These are phyloP conservation scores for Suillus alpinus DNA, from an alignment of 768 basidiomycete genomes.

Conservation along the genomic window DNA sequence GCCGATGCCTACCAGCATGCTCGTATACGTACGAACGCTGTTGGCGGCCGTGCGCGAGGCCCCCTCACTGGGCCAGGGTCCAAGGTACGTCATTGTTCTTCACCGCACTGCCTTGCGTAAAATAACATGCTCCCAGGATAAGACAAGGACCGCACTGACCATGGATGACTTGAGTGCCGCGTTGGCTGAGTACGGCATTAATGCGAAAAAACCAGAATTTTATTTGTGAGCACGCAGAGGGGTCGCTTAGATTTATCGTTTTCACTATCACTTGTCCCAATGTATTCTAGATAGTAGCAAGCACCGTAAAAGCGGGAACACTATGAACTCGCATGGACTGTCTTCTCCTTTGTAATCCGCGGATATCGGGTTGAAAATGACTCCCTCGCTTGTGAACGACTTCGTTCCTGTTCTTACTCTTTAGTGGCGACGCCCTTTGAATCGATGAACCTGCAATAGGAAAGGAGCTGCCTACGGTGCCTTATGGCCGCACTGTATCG, in stretches of 20 bases:
- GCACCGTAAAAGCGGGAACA: neutral
- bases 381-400: neutral
- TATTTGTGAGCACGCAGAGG: slow-evolving; percentile 54
- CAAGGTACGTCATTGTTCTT: slow-evolving; percentile 47
- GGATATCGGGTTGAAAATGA: neutral
- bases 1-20: slow-evolving; percentile 98
- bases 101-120: slow-evolving; percentile 2
- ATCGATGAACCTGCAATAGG: neutral
- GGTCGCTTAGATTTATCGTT: neutral
- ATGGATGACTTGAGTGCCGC: slow-evolving; percentile 97
- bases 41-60: slow-evolving; percentile 66
- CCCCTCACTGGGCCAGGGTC: slow-evolving; percentile 54
- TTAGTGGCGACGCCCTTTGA: neutral
- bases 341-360: neutral
- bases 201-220: slow-evolving; percentile 90
- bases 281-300: slow-evolving; percentile 1
- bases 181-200: slow-evolving; percentile 94
- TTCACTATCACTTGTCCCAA: neutral
- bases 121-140: slow-evolving; percentile 50
- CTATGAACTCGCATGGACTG: neutral
- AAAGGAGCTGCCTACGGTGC: neutral
- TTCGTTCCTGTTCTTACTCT: neutral
- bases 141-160: slow-evolving; percentile 89
- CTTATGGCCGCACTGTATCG: neutral
- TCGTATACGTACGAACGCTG: slow-evolving; percentile 87